phyloP scores from a whole-genome alignment of 768 basidiomycete genomes.

The Tubosaeta sp. region DNA sequence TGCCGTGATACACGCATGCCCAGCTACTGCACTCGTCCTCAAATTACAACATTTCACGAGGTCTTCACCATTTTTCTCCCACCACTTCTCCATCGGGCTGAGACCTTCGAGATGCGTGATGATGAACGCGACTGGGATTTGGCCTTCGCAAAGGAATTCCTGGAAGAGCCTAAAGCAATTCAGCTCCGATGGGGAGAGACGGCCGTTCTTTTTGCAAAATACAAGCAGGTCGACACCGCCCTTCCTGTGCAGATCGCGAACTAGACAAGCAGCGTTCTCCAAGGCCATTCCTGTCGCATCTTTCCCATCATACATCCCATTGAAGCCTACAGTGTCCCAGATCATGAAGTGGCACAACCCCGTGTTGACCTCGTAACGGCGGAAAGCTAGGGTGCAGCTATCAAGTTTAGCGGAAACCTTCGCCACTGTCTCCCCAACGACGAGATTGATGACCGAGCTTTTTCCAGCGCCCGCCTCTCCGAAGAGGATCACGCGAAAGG shows the following conservation, averaged over 20 bases:
- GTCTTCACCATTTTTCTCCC: slow-evolving; percentile 17
- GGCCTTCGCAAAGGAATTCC: slow-evolving; percentile 35
- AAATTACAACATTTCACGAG: slow-evolving; percentile 12
- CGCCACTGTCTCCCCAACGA: slow-evolving; percentile 25
- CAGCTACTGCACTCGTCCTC: slow-evolving; percentile 12
- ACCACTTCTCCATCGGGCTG: slow-evolving; percentile 31
- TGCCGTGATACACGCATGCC: slow-evolving; percentile 31
- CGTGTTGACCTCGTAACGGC: slow-evolving; percentile 22
- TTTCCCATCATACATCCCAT: slow-evolving; percentile 11
- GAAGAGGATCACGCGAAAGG: slow-evolving; percentile 34
- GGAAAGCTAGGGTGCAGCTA: slow-evolving; percentile 33
- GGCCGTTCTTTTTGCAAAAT: slow-evolving; percentile 31
- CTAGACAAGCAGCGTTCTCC: slow-evolving; percentile 24
- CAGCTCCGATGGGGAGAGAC: slow-evolving; percentile 25
- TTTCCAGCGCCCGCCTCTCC: slow-evolving; percentile 41
- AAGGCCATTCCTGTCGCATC: slow-evolving; percentile 15
- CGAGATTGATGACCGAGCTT: slow-evolving; percentile 39
- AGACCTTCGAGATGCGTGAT: slow-evolving; percentile 37
- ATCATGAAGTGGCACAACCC: slow-evolving; percentile 19
- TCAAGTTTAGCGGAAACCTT: slow-evolving; percentile 19
- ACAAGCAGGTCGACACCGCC: slow-evolving; percentile 38
- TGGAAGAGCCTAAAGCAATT: slow-evolving; percentile 34
- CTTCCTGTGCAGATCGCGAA: slow-evolving; percentile 24
- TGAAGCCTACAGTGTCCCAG: slow-evolving; percentile 32
- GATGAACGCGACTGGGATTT: slow-evolving; percentile 37